Evolutionary conservation across 2,329 filamentous ascomycete genomes (phyloP).

Genomic region (Lecanosticta acicola): DNA sequence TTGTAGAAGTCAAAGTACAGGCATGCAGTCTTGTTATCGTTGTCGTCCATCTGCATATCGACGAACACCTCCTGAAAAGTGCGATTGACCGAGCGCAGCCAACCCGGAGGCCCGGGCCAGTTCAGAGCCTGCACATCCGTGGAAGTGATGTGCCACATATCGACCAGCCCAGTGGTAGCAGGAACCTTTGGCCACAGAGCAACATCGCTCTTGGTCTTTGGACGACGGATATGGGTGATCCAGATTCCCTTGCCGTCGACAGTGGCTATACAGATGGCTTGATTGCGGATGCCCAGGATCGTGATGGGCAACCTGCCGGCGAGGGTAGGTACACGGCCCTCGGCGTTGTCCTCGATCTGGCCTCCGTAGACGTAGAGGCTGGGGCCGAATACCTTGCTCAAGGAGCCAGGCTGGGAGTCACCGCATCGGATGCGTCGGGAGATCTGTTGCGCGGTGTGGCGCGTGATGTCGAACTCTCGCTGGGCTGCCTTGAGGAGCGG

Average conservation of each 20-base stretch:
- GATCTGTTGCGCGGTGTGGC: conserved; percentile 36
- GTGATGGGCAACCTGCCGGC: conserved; percentile 23
- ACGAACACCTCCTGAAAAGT: conserved; percentile 41
- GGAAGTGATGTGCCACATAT: conserved; percentile 32
- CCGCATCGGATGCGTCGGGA: conserved; percentile 40
- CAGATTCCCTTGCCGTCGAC: conserved; percentile 39
- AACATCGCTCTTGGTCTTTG: conserved; percentile 36
- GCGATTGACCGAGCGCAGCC: conserved; percentile 25
- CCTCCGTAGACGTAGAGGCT: conserved; percentile 41
- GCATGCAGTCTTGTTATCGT: conserved; percentile 33
- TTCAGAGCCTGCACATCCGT: conserved; percentile 14
- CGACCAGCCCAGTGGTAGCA: conserved; percentile 32
- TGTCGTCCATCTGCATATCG: conserved; percentile 31
- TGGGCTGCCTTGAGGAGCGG: conserved; percentile 39
- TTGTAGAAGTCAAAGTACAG: conserved; percentile 44
- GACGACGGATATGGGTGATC: conserved; percentile 39
- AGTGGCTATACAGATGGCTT: conserved; percentile 35
- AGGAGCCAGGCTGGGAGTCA: conserved; percentile 41
- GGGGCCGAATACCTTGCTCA: conserved; percentile 35
- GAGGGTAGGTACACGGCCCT: conserved; percentile 7
- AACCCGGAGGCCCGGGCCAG: conserved; percentile 25
- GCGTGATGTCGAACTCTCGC: conserved; percentile 35
- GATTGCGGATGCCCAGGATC: conserved; percentile 35
- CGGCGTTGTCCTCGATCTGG: conserved; percentile 32
- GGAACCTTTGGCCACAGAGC: conserved; percentile 42